Percentiles rank a stretch among this genome's conserved stretches.
phyloP scores from a whole-genome alignment of 2,329 filamentous ascomycete genomes.

The Claviceps cyperi region DNA sequence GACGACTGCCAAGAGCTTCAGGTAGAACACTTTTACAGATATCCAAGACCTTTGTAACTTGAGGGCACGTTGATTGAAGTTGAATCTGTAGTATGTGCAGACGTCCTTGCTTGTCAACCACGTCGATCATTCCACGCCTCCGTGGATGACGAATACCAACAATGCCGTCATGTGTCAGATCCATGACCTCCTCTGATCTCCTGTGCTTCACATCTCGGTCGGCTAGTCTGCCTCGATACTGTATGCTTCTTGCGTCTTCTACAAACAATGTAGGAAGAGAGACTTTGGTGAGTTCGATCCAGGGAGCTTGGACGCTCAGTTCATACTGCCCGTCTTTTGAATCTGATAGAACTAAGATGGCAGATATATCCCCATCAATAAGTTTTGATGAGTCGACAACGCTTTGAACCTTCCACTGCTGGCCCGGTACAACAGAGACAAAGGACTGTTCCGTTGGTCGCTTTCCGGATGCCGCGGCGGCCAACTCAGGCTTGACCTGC shows the following conservation, averaged over 20 bases:
- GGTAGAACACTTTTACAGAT: constrained; percentile 51
- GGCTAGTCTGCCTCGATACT: constrained; percentile 36
- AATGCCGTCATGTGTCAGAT: constrained; percentile 32
- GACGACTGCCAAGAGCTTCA: constrained; percentile 40
- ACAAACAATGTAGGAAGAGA: constrained; percentile 44
- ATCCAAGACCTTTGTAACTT: constrained; percentile 46
- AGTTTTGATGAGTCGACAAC: constrained; percentile 62
- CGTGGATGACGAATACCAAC: constrained; percentile 43
- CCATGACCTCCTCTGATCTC: constrained; percentile 30
- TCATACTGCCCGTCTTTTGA: constrained; percentile 48
- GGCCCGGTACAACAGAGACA: constrained; percentile 23
- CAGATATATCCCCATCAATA: constrained; percentile 49
- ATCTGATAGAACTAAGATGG: constrained; percentile 56
- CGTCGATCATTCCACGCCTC: constrained; percentile 46
- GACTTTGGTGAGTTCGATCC: constrained; percentile 57
- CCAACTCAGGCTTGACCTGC: constrained; percentile 17
- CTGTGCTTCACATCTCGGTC: constrained; percentile 36
- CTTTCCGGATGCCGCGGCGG: constrained; percentile 11
- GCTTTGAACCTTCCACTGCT: constrained; percentile 46
- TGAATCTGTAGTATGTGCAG: constrained; percentile 54
- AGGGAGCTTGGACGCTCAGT: constrained; percentile 60
- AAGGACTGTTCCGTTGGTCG: constrained; percentile 8
- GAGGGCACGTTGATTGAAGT: constrained; percentile 48
- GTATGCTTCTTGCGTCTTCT: constrained; percentile 45
- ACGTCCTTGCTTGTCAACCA: constrained; percentile 46